Evolutionary conservation across 306 rosid species (phyloP).

Genomic region (Pyrus bretschneideri): DNA sequence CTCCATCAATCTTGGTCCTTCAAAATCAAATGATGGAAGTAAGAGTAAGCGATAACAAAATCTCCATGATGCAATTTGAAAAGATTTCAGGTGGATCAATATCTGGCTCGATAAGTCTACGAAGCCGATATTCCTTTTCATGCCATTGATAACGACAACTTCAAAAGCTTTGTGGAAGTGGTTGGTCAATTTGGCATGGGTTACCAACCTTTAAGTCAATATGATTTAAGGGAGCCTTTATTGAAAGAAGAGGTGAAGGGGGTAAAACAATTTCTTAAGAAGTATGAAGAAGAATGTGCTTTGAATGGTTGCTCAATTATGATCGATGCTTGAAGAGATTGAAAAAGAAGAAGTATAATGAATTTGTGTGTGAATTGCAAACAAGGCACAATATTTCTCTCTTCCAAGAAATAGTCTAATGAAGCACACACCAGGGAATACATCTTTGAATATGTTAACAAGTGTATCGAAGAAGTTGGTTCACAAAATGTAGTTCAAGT

Average conservation of each 20-base stretch:
- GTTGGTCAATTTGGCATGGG: neutral
- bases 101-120: neutral
- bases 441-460: neutral
- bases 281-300: neutral
- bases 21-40: neutral
- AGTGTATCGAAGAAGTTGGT: neutral
- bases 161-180: neutral
- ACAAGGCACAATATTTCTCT: neutral
- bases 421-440: neutral
- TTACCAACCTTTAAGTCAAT: neutral
- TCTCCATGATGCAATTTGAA: neutral
- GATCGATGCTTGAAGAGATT: neutral
- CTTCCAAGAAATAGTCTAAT: neutral
- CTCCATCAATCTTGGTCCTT: neutral
- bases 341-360: neutral
- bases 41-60: neutral
- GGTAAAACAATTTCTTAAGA: neutral
- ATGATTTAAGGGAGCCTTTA: neutral
- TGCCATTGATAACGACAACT: neutral
- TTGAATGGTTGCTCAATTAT: neutral
- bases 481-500: neutral
- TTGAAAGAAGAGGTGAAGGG: neutral
- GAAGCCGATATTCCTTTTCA: neutral
- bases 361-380: neutral
- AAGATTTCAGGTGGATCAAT: neutral